phyloP scores from a whole-genome alignment of 2,329 filamentous ascomycete genomes.

The Alternaria conjuncta region DNA sequence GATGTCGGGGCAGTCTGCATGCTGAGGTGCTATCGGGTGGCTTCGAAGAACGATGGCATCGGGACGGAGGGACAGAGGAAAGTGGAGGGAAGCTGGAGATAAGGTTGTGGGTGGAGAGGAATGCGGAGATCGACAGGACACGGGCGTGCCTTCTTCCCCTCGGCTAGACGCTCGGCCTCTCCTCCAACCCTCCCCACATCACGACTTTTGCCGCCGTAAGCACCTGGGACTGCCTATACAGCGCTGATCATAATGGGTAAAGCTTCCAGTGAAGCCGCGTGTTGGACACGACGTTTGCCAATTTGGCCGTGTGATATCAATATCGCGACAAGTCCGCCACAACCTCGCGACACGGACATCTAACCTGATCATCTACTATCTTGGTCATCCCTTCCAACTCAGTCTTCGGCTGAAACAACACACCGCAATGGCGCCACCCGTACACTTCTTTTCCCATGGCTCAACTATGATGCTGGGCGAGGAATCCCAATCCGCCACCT shows the following conservation, averaged over 20 bases:
- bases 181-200: conserved; percentile 16
- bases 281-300: neutral
- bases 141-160: neutral
- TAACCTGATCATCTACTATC: neutral
- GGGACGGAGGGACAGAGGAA: conserved; percentile 25
- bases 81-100: conserved; percentile 34
- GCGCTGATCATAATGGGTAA: neutral
- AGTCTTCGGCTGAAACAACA: neutral
- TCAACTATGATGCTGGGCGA: conserved; percentile 76
- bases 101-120: conserved; percentile 16
- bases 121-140: conserved; percentile 10
- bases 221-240: neutral
- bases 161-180: neutral
- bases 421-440: conserved; percentile 54
- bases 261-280: neutral
- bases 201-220: conserved; percentile 10
- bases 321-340: neutral
- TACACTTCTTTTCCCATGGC: conserved; percentile 73
- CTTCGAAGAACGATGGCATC: conserved; percentile 18
- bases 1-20: conserved; percentile 26
- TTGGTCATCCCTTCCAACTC: neutral
- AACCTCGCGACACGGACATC: neutral
- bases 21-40: conserved; percentile 10
- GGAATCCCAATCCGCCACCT: conserved; percentile 65
- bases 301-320: neutral